Evolutionary conservation across 148 eudicot genomes (phyloP).

Genomic region (Vaccinium vitisidaea): DNA sequence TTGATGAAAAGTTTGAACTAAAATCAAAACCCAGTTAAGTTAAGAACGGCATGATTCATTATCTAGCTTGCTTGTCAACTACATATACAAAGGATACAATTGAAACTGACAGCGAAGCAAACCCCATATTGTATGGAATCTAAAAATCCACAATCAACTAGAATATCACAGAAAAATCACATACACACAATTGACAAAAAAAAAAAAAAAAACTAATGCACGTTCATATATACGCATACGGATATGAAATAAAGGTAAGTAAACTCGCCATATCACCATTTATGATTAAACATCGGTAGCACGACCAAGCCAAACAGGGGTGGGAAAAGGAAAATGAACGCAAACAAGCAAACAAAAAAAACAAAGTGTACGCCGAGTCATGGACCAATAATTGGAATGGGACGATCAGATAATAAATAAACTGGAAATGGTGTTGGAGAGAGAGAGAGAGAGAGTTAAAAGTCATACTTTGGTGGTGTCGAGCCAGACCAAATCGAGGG

Average conservation of each 20-base stretch:
- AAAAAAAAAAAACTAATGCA: too few relatives aligned
- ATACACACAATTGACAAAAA: too few relatives aligned
- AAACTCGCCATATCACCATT: too few relatives aligned
- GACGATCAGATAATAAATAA: background rate
- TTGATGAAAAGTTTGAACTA: background rate
- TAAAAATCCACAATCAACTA: background rate
- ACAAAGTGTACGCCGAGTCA: background rate
- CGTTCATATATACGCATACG: too few relatives aligned
- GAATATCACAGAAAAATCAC: background rate
- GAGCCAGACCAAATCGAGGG: slow-evolving; percentile 99
- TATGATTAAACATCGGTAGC: too few relatives aligned
- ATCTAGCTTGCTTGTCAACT: background rate
- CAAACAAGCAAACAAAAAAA: too few relatives aligned
- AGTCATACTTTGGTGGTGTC: slow-evolving; percentile 73
- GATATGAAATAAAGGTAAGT: too few relatives aligned
- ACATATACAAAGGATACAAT: too few relatives aligned
- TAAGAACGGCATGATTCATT: background rate
- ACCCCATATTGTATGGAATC: background rate
- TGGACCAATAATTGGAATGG: background rate
- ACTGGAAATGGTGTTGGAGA: background rate
- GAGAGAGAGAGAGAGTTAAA: background rate
- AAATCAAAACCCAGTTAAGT: background rate
- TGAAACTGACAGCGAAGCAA: too few relatives aligned
- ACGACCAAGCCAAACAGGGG: too few relatives aligned
- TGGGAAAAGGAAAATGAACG: too few relatives aligned